Base-by-base conservation (phyloP, 306 rosid species). In the Myrica gale region DNA sequence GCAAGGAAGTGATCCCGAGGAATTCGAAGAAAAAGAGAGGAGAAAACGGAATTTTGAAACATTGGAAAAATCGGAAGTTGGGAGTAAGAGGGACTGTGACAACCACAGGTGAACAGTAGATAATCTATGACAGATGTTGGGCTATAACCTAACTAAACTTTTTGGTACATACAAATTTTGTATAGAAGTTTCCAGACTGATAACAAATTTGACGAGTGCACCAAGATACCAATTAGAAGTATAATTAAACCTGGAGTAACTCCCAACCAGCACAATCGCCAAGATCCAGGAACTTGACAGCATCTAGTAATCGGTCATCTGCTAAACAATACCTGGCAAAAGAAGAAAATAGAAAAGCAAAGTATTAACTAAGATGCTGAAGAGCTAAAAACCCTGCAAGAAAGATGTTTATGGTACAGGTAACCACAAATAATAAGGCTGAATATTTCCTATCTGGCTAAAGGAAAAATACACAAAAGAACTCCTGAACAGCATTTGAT, bases 191-290 rank as follows among this genome's bases (percentile, higher is more conserved):
- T 61, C 15, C n/a, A 61, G 67, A 26, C 26, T 61, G 44, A 41
- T 43, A 41, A 17, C 4, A 41, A 41, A 65, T 39, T 16, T 42
- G 46, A 41, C 42, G 70, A 48, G 50, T 65, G 50, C 70, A 37
- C n/a, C 26, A 42, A 65, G 50, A 41, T 42, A 41, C 32, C 60
- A 51, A 10, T 68, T 8, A 45, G 46, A 32, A 46, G 50, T 42
- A 78, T 72, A 65, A 65, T 42, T 15, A 41, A 7, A 94, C 98
- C 96, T 94, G 93, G 76, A 94, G 98, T 74, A 94, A 82, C 85
- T 94, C 93, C 98, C 97, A 94, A 32, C 98, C 98, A 71, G 98
- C 97, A 69, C 98, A 86, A 79, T 87, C 78, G 66, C 89, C 88
- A 56, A 89, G 86, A 85, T 94, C 97, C 69, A 94, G 89, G 76